These are phyloP conservation scores for Phytophthora lateralis DNA, from an alignment of 352 stramenopile species.

Conservation along the genomic window DNA sequence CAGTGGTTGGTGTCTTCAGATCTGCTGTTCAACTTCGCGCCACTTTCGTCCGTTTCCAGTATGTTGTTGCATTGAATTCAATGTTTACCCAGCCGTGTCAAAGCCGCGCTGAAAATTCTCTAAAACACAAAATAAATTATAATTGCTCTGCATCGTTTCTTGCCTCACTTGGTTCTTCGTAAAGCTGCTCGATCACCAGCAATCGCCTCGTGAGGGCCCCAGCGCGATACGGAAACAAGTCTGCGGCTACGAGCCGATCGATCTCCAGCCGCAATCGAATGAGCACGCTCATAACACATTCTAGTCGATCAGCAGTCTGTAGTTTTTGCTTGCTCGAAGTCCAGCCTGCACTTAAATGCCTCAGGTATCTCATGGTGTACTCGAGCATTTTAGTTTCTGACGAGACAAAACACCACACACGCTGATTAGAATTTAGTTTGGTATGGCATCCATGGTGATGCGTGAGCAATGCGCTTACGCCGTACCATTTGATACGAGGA, in stretches of 20 bases:
- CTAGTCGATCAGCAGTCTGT: slow-evolving; percentile 21
- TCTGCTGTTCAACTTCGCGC: background rate
- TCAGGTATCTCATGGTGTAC: slow-evolving; percentile 64
- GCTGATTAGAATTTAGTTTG: slow-evolving; percentile 3
- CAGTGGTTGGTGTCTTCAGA: slow-evolving; percentile 2
- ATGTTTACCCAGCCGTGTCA: slow-evolving; percentile 4
- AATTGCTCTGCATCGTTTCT: slow-evolving; percentile 15
- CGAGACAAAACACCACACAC: background rate
- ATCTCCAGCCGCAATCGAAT: slow-evolving; percentile 73
- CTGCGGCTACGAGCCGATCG: slow-evolving; percentile 43
- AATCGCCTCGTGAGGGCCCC: slow-evolving; percentile 53
- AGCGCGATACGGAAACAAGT: slow-evolving; percentile 63
- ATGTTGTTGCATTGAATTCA: slow-evolving; percentile 26
- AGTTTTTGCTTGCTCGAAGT: slow-evolving; percentile 29
- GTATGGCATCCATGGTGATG: too few species aligned
- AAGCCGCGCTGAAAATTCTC: slow-evolving; percentile 12
- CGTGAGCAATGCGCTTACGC: background rate
- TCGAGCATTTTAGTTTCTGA: slow-evolving; percentile 73
- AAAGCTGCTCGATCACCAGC: slow-evolving; percentile 53
- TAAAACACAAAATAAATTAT: slow-evolving; percentile 57
- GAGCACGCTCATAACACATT: slow-evolving; percentile 54
- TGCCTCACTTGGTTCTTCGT: slow-evolving; percentile 34
- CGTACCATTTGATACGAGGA: slow-evolving; percentile 74
- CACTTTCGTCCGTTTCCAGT: slow-evolving; percentile 20
- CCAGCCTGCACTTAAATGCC: slow-evolving; percentile 42